Percentiles rank a stretch among this genome's conserved stretches.
These are phyloP conservation scores for Auricularia sp. DNA, from an alignment of 768 basidiomycete species.

Conservation along the genomic window DNA sequence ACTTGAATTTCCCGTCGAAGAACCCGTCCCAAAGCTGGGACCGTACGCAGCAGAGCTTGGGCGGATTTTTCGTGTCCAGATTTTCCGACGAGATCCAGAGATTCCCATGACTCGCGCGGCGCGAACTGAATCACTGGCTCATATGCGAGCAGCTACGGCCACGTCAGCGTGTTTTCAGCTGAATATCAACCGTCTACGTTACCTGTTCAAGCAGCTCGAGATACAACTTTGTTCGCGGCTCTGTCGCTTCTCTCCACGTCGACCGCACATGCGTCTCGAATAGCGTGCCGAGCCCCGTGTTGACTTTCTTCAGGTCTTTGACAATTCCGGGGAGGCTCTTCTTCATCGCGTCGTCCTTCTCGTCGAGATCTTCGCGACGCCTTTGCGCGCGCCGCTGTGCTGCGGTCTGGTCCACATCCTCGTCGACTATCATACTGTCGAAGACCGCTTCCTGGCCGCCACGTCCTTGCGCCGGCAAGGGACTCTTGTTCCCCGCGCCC, in stretches of 20 bases:
- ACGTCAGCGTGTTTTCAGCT: background rate
- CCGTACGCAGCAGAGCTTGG: too few species aligned
- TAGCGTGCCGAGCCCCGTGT: background rate
- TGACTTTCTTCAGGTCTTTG: background rate
- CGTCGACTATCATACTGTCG: background rate
- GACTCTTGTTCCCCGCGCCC: background rate
- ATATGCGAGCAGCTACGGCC: background rate
- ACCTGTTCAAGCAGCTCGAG: background rate
- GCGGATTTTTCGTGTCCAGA: too few species aligned
- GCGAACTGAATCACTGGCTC: background rate
- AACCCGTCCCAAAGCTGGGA: too few species aligned
- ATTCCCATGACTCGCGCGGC: background rate
- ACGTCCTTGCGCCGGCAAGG: background rate
- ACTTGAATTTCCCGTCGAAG: too few species aligned
- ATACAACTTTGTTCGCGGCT: background rate
- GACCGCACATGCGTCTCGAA: background rate
- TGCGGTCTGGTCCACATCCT: background rate
- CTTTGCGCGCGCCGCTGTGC: background rate
- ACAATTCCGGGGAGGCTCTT: background rate
- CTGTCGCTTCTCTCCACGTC: background rate
- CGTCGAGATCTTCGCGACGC: background rate
- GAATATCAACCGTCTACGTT: background rate
- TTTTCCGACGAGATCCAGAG: too few species aligned
- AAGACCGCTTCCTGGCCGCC: background rate
- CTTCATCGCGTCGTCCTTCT: background rate